These are phyloP conservation scores for Aspergillus ostianus DNA, from an alignment of 495 filamentous ascomycete genomes.

Conservation along the genomic window DNA sequence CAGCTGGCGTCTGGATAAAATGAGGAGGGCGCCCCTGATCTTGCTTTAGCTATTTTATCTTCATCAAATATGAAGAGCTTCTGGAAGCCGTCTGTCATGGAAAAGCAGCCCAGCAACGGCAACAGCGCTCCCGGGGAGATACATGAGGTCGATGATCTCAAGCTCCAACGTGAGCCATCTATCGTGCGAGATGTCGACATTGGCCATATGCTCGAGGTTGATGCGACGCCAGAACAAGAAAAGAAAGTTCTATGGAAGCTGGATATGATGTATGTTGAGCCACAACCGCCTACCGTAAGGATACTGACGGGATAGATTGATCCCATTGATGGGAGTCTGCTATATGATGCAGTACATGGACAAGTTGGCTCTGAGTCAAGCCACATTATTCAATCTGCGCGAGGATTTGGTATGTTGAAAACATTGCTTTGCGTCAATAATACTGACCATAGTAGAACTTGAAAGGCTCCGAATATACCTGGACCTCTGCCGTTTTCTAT, in stretches of 20 bases:
- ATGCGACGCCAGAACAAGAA: constrained; percentile 29
- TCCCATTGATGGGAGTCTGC: constrained; percentile 49
- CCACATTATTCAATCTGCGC: constrained; percentile 47
- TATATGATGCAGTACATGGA: constrained; percentile 58
- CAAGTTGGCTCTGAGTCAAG: constrained; percentile 56
- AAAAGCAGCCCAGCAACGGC: constrained; percentile 7
- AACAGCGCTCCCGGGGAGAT: background rate
- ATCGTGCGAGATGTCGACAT: constrained; percentile 35
- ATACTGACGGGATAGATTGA: constrained; percentile 28
- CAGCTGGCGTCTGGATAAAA: background rate
- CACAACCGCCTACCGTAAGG: background rate
- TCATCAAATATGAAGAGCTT: too few species aligned
- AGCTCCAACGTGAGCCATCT: constrained; percentile 10
- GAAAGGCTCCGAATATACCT: constrained; percentile 43
- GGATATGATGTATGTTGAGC: constrained; percentile 29
- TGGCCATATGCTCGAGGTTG: constrained; percentile 32
- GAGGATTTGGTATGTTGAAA: constrained; percentile 33
- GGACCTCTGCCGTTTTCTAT: constrained; percentile 50
- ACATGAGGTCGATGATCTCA: constrained; percentile 14
- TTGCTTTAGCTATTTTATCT: background rate
- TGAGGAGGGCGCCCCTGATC: background rate
- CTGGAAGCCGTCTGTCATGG: constrained; percentile 10
- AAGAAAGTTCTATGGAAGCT: constrained; percentile 34
- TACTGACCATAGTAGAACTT: constrained; percentile 26
- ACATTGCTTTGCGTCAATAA: background rate